Evolutionary conservation across 1,284 basidiomycete genomes (phyloP), one percentile per base, ranked within the genome.

Genomic region (Irpex sp.): DNA sequence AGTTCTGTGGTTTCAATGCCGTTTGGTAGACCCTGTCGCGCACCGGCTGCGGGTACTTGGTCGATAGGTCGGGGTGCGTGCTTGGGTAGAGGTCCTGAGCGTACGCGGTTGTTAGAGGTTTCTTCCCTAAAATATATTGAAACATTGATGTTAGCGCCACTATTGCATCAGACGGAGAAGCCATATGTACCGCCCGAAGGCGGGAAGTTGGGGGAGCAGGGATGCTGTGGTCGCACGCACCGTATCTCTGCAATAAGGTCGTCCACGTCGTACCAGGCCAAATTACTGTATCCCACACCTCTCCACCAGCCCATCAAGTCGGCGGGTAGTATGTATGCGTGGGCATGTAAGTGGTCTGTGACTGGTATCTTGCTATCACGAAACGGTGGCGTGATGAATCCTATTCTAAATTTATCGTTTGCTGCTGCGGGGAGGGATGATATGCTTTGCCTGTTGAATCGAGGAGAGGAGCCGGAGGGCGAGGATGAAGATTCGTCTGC

Each of bases 161-260:
- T 8, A 40, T 26, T 26, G 21, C 38, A 40, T 51, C 48, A 51
- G 6, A n/a, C 48, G 17, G 7, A 11, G 15, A 51, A 17, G 7
- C 54, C 21, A 7, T 9, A 9, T 36, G 26, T 55, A 40, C 34
- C 15, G 9, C 57, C 9, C 13, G 13, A 19, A n/a, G 6, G 36
- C 11, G 31, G n/a, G 37, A n/a, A 4, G 54, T 9, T 5, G 17
- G 38, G 26, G 31, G 36, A 55, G 13, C 6, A 51, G 49, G 65
- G 34, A 63, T 38, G 61, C 21, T 26, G 21, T 26, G 21, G 21
- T 26, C 21, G 58, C 60, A 74, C 83, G 58, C 68, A 91, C 90
- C 90, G 80, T 70, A 91, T 92, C 73, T 91, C 89, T 44, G 89
- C 89, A 71, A 92, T 89, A 62, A 92, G 78, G 73, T 91, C 88